Evolutionary conservation across 2,329 filamentous ascomycete genomes (phyloP), one percentile per base, ranked within the genome.

Genomic region (Fusarium sp.): DNA sequence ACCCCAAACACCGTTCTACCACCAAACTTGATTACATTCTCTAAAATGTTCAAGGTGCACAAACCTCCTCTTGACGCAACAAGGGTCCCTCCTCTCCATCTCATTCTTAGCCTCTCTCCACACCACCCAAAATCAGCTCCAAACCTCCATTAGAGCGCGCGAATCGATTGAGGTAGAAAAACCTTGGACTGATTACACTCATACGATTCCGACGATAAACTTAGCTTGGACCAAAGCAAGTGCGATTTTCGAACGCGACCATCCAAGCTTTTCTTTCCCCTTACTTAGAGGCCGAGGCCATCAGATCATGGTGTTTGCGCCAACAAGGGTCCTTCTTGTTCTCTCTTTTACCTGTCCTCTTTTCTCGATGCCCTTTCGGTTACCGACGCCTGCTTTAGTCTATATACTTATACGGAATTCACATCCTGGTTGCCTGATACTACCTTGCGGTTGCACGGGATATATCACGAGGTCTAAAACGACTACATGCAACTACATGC

Each of bases 71-170:
- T 55, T 31, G 20, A 44, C 44, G 59, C 20, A 68, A 38, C 71
- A 71, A 74, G 71, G 71, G 66, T 72, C 53, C 24, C 42, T 54
- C 46, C 56, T 59, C 61, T 61, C 39, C 41, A 43, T 52, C 8
- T 35, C 37, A 43, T 60, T 57, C 61, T 55, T 64, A 41, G 59
- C 18, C 50, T 57, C 68, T 57, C 69, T 63, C 68, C 65, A 68
- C 65, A 69, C 71, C 70, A 71, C 68, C 70, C 52, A 62, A 28
- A 26, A 16, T 38, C n/a, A 49, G 31, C 24, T 50, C 43, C 31
- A 38, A 49, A 23, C 48, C 16, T 31, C 48, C 39, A 29, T 58
- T 33, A 31, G 28, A 60, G 39, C 61, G 33, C 62, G 18, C 60
- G 60, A 65, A 65, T 65, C 24, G 16, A 57, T 8, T 38, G 41